phyloP scores from a whole-genome alignment of 2,329 filamentous ascomycete genomes.

The Pseudogymnoascus sp. region DNA sequence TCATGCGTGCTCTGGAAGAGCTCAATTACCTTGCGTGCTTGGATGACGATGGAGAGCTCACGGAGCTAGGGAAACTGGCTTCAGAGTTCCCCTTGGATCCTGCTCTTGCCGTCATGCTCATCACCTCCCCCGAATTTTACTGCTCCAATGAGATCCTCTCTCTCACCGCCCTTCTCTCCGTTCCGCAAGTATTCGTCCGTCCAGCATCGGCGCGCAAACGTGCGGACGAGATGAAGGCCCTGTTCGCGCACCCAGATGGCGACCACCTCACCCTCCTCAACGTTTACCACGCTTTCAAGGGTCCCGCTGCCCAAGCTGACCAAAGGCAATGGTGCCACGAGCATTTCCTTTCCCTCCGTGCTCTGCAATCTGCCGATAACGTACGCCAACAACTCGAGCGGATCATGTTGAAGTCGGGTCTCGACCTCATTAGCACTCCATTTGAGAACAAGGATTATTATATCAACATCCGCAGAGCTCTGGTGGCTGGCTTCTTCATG shows the following conservation, averaged over 20 bases:
- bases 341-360: constrained; percentile 85
- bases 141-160: constrained; percentile 98
- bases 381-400: constrained; percentile 85
- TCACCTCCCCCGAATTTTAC: constrained; percentile 94
- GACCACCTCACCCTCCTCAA: constrained; percentile 96
- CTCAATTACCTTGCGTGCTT: constrained; percentile 95
- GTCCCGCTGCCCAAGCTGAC: constrained; percentile 59
- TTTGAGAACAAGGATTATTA: constrained; percentile 98
- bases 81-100: constrained; percentile 96
- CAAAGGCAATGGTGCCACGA: constrained; percentile 92
- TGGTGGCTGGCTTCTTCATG: constrained; percentile 98
- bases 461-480: constrained; percentile 86
- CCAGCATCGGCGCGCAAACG: constrained; percentile 78
- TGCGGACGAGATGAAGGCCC: constrained; percentile 93
- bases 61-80: constrained; percentile 72
- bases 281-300: constrained; percentile 95
- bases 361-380: constrained; percentile 86
- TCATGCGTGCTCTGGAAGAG: constrained; percentile 96
- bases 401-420: constrained; percentile 88
- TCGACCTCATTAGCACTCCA: constrained; percentile 79
- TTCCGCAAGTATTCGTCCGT: constrained; percentile 88
- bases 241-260: constrained; percentile 87
- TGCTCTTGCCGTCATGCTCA: constrained; percentile 91
- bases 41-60: constrained; percentile 92
- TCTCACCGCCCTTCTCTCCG: constrained; percentile 85